Evolutionary conservation across 2,329 filamentous ascomycete genomes (phyloP).

Genomic region (Venturia oleaginea): DNA sequence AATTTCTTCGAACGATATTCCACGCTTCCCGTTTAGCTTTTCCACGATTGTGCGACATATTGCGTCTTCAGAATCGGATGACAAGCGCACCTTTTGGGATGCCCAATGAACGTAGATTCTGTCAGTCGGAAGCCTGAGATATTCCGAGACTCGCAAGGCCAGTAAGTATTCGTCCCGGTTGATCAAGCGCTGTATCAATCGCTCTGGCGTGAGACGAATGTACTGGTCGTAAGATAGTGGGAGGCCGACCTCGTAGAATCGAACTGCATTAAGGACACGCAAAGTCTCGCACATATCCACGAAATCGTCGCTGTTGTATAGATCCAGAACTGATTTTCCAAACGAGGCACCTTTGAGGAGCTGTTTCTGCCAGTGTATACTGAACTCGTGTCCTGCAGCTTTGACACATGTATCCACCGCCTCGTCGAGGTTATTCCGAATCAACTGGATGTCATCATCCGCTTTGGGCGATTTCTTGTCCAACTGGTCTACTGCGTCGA

Average conservation of each 20-base stretch:
- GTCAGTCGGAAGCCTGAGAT: slow-evolving; percentile 76
- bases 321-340: slow-evolving; percentile 91
- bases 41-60: slow-evolving; percentile 82
- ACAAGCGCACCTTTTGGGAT: slow-evolving; percentile 80
- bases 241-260: slow-evolving; percentile 84
- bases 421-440: slow-evolving; percentile 76
- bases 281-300: slow-evolving; percentile 96
- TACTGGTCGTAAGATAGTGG: slow-evolving; percentile 93
- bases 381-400: slow-evolving; percentile 87
- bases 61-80: slow-evolving; percentile 75
- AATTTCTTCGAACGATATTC: slow-evolving; percentile 93
- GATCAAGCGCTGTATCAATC: slow-evolving; percentile 74
- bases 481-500: slow-evolving; percentile 85
- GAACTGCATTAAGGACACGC: slow-evolving; percentile 82
- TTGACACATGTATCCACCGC: slow-evolving; percentile 91
- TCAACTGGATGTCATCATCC: slow-evolving; percentile 94
- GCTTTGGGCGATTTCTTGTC: slow-evolving; percentile 93
- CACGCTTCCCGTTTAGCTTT: slow-evolving; percentile 75
- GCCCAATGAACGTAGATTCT: slow-evolving; percentile 96
- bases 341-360: slow-evolving; percentile 94
- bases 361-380: slow-evolving; percentile 85
- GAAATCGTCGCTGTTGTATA: slow-evolving; percentile 97
- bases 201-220: slow-evolving; percentile 78
- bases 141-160: slow-evolving; percentile 79
- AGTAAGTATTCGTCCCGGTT: slow-evolving; percentile 87